Percentiles rank a stretch among this genome's conserved stretches.
Conservation (phyloP, 306 rosid genomes). For the Corylus avellana region DNA sequence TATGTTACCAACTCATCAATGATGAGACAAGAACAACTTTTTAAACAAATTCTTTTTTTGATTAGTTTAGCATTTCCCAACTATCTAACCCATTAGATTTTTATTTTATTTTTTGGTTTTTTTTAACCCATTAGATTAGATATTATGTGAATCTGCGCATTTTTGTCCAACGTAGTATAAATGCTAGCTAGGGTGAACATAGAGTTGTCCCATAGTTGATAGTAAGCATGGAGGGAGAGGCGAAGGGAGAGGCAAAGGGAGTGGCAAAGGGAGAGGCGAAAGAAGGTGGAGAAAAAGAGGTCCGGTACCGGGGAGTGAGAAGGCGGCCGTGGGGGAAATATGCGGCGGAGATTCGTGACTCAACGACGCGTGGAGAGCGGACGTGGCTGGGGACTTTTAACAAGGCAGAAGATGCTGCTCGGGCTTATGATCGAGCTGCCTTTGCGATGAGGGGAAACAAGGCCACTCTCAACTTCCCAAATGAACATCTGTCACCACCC, state of each 20-base stretch:
- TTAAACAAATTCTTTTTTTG: no score
- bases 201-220: no score
- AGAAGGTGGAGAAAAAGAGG: conserved; percentile 4
- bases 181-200: neutral
- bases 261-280: neutral
- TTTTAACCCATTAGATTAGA: no score
- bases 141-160: no score
- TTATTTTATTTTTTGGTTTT: no score
- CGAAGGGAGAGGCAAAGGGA: neutral
- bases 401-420: conserved; percentile 64
- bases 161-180: conserved; percentile 18
- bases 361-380: conserved; percentile 40
- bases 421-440: conserved; percentile 75
- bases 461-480: conserved; percentile 74
- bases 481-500: conserved; percentile 33
- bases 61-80: no score
- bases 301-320: conserved; percentile 42
- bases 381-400: conserved; percentile 74
- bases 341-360: conserved; percentile 48
- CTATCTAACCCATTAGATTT: no score
- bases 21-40: no score
- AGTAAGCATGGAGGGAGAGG: conserved; percentile 10
- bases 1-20: no score
- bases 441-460: conserved; percentile 59
- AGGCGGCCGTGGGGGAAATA: conserved; percentile 42